Conservation (phyloP, 805 yeast species). For the Candida boleticola region DNA sequence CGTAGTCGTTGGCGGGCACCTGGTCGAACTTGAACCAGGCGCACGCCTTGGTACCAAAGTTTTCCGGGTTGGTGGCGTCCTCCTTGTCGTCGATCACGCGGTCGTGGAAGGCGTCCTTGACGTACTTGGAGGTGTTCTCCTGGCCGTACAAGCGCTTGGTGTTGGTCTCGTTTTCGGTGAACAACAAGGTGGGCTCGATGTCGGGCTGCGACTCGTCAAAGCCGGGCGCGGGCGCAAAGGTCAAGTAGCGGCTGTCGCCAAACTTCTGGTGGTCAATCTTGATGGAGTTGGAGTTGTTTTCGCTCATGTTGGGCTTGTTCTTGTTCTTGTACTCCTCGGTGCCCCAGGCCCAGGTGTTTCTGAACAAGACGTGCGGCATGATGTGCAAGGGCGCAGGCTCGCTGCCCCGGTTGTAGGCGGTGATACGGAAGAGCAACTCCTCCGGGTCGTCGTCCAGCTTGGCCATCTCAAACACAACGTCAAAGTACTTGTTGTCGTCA, state of each 20-base stretch:
- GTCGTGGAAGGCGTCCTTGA: conserved; percentile 92
- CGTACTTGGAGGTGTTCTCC: conserved; percentile 52
- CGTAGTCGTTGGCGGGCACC: conserved; percentile 84
- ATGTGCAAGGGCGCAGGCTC: conserved; percentile 87
- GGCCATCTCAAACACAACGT: conserved; percentile 86
- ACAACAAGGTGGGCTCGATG: conserved; percentile 71
- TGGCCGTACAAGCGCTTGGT: conserved; percentile 62
- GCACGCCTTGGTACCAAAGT: conserved; percentile 76
- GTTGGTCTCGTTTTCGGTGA: conserved; percentile 91
- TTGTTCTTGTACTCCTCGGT: conserved; percentile 45
- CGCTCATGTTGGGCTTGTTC: conserved; percentile 48
- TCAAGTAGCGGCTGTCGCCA: conserved; percentile 68
- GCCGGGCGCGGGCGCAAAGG: conserved; percentile 86
- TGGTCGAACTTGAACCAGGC: conserved; percentile 81
- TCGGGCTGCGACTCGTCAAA: conserved; percentile 55
- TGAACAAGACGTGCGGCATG: conserved; percentile 76
- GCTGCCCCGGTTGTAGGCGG: conserved; percentile 82
- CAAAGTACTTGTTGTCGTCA: conserved; percentile 76
- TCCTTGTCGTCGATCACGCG: conserved; percentile 60
- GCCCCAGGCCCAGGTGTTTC: conserved; percentile 97
- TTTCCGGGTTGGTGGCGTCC: conserved; percentile 66
- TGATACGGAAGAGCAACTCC: conserved; percentile 76
- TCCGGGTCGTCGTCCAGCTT: conserved; percentile 79
- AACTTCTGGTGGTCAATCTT: conserved; percentile 65
- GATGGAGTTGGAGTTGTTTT: conserved; percentile 46